These are phyloP conservation scores for Chamaecyparis obtusa DNA, from an alignment of 75 land plant species.

Conservation along the genomic window DNA sequence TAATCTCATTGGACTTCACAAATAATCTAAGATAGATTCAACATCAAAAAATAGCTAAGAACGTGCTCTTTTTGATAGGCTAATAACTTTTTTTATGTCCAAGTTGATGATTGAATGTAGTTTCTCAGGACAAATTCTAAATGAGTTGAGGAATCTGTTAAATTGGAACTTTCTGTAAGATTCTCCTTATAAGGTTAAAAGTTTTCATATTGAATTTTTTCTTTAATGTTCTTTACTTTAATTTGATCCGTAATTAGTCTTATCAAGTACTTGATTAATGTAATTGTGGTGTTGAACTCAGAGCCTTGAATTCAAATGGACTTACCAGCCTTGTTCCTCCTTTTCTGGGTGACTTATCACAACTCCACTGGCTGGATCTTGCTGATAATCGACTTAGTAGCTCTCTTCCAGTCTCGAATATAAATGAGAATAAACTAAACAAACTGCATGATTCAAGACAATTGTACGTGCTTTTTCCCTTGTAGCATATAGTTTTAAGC, in stretches of 20 bases:
- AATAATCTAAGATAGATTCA: background rate
- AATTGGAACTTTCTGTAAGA: background rate
- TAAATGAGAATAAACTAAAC: too few relatives aligned
- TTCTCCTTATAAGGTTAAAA: background rate
- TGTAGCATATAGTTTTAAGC: background rate
- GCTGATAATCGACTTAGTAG: too few relatives aligned
- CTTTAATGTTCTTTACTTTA: background rate
- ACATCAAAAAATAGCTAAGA: background rate
- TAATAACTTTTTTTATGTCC: background rate
- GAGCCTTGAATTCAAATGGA: constrained; percentile 32
- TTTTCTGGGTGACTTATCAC: too few relatives aligned
- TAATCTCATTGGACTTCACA: background rate
- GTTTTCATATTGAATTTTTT: background rate
- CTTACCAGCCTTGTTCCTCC: too few relatives aligned
- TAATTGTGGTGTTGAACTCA: background rate
- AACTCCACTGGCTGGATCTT: too few relatives aligned
- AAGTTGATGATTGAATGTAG: constrained; percentile 7
- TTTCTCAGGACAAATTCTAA: background rate
- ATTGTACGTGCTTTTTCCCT: constrained; percentile 39
- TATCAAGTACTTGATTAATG: background rate
- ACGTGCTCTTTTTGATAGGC: background rate
- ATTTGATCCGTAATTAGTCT: too few relatives aligned
- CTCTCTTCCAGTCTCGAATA: too few relatives aligned
- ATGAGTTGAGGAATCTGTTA: background rate
- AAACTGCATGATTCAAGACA: constrained; percentile 26